Evolutionary conservation across 1,284 basidiomycete species (phyloP).

Genomic region (Xerocomus nothofagi): DNA sequence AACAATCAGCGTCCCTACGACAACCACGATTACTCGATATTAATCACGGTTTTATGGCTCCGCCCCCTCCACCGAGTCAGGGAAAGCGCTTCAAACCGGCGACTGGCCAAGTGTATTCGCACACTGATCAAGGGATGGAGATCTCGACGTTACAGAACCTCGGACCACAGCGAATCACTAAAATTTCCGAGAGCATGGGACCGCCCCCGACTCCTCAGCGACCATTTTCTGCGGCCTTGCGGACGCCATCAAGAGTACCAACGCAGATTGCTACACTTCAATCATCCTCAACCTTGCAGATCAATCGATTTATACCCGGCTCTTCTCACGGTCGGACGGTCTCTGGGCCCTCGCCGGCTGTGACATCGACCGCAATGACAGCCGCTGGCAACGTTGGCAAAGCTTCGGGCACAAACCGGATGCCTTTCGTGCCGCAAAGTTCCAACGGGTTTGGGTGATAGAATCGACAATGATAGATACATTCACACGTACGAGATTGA

Average conservation of each 20-base stretch:
- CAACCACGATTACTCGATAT: constrained; percentile 12
- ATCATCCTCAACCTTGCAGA: constrained; percentile 17
- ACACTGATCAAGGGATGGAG: constrained; percentile 12
- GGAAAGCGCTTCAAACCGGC: constrained; percentile 32
- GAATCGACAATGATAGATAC: constrained; percentile 2
- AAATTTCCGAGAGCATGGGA: constrained; percentile 21
- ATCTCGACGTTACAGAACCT: constrained; percentile 6
- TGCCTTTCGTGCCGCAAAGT: constrained; percentile 46
- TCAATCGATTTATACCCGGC: constrained; percentile 32
- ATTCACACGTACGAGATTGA: not conserved
- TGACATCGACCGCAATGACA: constrained; percentile 3
- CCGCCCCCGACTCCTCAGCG: constrained; percentile 32
- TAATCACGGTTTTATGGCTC: constrained; percentile 23
- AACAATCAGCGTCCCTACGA: constrained; percentile 35
- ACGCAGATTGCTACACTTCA: constrained; percentile 13
- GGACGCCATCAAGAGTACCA: constrained; percentile 18
- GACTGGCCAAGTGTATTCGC: constrained; percentile 7
- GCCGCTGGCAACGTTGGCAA: constrained; percentile 7
- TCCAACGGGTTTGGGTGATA: constrained; percentile 32
- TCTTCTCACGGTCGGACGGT: constrained; percentile 23
- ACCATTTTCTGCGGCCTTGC: constrained; percentile 30
- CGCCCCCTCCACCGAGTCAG: constrained; percentile 26
- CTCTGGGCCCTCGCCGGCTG: constrained; percentile 7
- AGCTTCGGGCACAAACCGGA: constrained; percentile 42
- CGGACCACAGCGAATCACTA: constrained; percentile 15